phyloP scores from a whole-genome alignment of 331 rosid species.

The Arachis monticola region DNA sequence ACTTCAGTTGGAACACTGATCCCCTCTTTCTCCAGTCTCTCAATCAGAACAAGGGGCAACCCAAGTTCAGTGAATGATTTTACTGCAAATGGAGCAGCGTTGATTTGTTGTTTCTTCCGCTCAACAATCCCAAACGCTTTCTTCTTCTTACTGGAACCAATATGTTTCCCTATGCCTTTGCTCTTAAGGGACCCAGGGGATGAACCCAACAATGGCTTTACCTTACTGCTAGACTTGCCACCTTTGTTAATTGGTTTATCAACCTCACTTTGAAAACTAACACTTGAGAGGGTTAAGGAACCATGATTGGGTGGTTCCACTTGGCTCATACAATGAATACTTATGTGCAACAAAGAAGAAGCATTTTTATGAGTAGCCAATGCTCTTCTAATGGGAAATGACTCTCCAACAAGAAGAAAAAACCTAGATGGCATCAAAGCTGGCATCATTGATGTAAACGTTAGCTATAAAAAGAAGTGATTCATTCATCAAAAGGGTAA shows the following conservation, averaged over 20 bases:
- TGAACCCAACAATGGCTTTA: conserved; percentile 45
- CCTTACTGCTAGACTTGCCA: conserved; percentile 39
- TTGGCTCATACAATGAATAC: conserved; percentile 48
- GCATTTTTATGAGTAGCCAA: conserved; percentile 54
- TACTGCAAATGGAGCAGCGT: conserved; percentile 70
- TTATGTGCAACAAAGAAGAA: conserved; percentile 49
- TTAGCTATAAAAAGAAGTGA: too few species aligned
- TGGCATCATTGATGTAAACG: conserved; percentile 47
- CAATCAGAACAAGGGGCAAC: conserved; percentile 62
- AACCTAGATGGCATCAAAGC: conserved; percentile 60
- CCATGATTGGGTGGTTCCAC: conserved; percentile 44
- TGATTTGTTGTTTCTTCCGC: conserved; percentile 41
- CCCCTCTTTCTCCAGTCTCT: conserved; percentile 77
- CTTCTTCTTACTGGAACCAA: conserved; percentile 43
- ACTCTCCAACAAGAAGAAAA: conserved; percentile 61
- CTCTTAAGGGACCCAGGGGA: conserved; percentile 44
- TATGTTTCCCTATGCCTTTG: conserved; percentile 44
- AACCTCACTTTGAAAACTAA: conserved; percentile 51
- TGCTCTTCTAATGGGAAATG: conserved; percentile 58
- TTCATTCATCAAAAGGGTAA: too few species aligned
- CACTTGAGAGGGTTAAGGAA: conserved; percentile 62
- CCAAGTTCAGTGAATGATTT: conserved; percentile 87
- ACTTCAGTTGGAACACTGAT: conserved; percentile 82
- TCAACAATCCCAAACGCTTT: conserved; percentile 43
- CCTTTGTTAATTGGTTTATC: conserved; percentile 37